Percentiles rank a stretch among this genome's conserved stretches.
Evolutionary conservation across 345 rosid genomes (phyloP).

Genomic region (Mercurialis annua): DNA sequence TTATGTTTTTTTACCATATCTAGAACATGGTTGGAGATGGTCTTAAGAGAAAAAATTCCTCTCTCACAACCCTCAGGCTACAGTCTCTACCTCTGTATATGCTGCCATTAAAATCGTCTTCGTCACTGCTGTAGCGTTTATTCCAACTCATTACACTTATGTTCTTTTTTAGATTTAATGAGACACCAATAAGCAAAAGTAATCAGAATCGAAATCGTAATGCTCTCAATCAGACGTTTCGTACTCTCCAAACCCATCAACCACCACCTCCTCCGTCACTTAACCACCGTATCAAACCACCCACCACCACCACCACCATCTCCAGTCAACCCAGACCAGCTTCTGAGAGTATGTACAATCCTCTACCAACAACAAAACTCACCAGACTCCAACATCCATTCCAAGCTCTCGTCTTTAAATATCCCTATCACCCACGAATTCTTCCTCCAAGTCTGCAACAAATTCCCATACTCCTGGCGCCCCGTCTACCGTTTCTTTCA

Average conservation of each 20-base stretch:
- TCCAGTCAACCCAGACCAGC: constrained; percentile 49
- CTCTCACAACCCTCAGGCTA: too few species aligned
- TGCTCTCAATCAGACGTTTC: constrained; percentile 4
- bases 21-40: too few species aligned
- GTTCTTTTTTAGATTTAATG: too few species aligned
- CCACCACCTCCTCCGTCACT: constrained; percentile 14
- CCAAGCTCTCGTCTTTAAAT: constrained; percentile 46
- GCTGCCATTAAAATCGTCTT: too few species aligned
- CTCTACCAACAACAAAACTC: constrained; percentile 77
- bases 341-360: constrained; percentile 70
- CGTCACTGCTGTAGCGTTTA: too few species aligned
- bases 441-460: constrained; percentile 88
- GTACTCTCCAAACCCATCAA: not conserved
- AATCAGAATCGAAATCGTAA: too few species aligned
- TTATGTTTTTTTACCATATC: too few species aligned
- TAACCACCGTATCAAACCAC: constrained; percentile 9
- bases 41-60: too few species aligned
- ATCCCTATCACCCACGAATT: constrained; percentile 55
- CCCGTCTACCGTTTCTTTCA: constrained; percentile 72
- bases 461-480: constrained; percentile 76
- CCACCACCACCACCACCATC: constrained; percentile 10
- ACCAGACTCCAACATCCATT: constrained; percentile 55
- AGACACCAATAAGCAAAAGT: too few species aligned
- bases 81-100: too few species aligned
- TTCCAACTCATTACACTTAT: too few species aligned